Percentiles rank a stretch among this genome's conserved stretches.
Evolutionary conservation across 345 rosid genomes (phyloP).

Genomic region (Geranium rotundifolium): DNA sequence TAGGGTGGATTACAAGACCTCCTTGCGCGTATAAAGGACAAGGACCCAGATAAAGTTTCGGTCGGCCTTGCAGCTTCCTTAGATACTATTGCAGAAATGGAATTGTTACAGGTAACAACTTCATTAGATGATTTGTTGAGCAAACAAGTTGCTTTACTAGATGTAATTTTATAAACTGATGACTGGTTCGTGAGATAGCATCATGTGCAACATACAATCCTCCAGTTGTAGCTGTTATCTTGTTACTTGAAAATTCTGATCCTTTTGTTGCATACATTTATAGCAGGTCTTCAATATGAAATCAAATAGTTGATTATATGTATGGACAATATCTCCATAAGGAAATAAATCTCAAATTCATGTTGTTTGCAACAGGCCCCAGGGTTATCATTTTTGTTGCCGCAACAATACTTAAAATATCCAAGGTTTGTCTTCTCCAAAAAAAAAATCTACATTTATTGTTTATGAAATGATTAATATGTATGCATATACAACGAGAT

Average conservation of each 20-base stretch:
- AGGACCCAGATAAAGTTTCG: slow-evolving; percentile 89
- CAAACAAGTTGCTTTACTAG: not conserved
- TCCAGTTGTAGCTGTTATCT: no score
- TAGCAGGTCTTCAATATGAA: no score
- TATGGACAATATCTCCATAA: no score
- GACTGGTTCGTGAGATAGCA: no score
- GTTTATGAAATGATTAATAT: not conserved
- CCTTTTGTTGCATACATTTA: no score
- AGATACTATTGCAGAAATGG: slow-evolving; percentile 75
- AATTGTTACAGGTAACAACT: slow-evolving; percentile 64
- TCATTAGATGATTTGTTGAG: not conserved
- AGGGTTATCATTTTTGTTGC: slow-evolving; percentile 86
- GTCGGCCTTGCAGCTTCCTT: slow-evolving; percentile 71
- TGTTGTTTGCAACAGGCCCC: slow-evolving; percentile 58
- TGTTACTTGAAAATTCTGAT: no score
- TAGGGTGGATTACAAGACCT: slow-evolving; percentile 86
- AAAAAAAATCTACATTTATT: not conserved
- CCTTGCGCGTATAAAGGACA: slow-evolving; percentile 55
- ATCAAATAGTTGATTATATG: no score
- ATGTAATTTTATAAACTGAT: no score
- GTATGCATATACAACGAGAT: not conserved
- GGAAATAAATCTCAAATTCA: no score
- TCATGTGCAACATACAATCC: no score
- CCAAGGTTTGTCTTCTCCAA: slow-evolving; percentile 50
- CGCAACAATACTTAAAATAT: slow-evolving; percentile 66